phyloP scores from a whole-genome alignment of 352 stramenopile genomes.

The Phytophthora lateralis region DNA sequence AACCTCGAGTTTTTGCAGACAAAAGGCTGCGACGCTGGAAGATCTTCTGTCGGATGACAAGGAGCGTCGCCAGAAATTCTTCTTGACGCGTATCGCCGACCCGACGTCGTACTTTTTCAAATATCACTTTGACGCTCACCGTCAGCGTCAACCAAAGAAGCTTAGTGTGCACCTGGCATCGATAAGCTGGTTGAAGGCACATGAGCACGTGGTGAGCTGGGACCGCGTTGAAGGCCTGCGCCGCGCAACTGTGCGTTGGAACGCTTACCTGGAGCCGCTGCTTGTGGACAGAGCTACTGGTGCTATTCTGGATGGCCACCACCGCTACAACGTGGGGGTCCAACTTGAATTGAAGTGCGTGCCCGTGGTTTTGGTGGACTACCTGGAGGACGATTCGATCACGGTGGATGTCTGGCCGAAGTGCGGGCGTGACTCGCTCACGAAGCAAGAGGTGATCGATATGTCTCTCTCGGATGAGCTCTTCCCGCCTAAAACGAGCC shows the following conservation, averaged over 20 bases:
- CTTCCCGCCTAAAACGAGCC: slow-evolving; percentile 88
- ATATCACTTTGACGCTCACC: slow-evolving; percentile 80
- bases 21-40: slow-evolving; percentile 78
- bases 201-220: slow-evolving; percentile 88
- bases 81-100: slow-evolving; percentile 81
- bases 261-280: slow-evolving; percentile 84
- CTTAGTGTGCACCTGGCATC: slow-evolving; percentile 59
- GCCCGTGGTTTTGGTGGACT: slow-evolving; percentile 82
- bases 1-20: slow-evolving; percentile 79
- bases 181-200: slow-evolving; percentile 78
- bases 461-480: slow-evolving; percentile 85
- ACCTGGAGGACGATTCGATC: slow-evolving; percentile 83
- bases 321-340: slow-evolving; percentile 80
- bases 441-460: slow-evolving; percentile 82
- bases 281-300: slow-evolving; percentile 76
- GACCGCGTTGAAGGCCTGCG: slow-evolving; percentile 83
- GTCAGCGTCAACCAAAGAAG: slow-evolving; percentile 71
- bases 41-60: slow-evolving; percentile 75
- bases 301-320: slow-evolving; percentile 84
- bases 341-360: slow-evolving; percentile 74
- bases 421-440: slow-evolving; percentile 79
- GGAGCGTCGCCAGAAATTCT: slow-evolving; percentile 75
- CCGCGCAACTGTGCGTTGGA: slow-evolving; percentile 74
- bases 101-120: slow-evolving; percentile 93
- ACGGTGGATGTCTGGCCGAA: slow-evolving; percentile 88